Evolutionary conservation across 1,139 yeast genomes (phyloP).

Genomic region (Lodderomyces pseudojiufengensis): DNA sequence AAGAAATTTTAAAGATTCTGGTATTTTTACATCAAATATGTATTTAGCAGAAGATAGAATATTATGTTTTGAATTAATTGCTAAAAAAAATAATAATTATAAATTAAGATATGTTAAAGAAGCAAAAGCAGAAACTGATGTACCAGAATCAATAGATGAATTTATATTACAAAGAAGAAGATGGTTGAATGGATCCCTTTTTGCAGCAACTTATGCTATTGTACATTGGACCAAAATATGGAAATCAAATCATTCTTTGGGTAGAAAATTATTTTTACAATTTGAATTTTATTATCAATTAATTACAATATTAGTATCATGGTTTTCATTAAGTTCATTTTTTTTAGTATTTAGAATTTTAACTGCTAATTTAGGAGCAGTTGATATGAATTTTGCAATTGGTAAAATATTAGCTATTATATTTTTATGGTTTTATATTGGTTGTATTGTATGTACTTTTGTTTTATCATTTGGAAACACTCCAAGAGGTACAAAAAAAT

Average conservation of each 20-base stretch:
- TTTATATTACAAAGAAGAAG: constrained; percentile 75
- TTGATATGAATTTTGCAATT: constrained; percentile 42
- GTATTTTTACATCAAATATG: constrained; percentile 79
- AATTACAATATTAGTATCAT: constrained; percentile 62
- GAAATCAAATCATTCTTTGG: constrained; percentile 61
- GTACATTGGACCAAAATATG: constrained; percentile 70
- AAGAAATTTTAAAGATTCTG: constrained; percentile 45
- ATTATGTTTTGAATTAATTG: constrained; percentile 75
- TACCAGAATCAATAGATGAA: constrained; percentile 70
- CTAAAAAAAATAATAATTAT: constrained; percentile 62
- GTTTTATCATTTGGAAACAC: constrained; percentile 48
- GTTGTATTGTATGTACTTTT: constrained; percentile 41
- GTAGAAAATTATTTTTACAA: constrained; percentile 60
- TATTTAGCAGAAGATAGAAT: constrained; percentile 84
- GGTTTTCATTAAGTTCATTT: constrained; percentile 78
- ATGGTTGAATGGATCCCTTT: constrained; percentile 83
- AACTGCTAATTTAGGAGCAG: constrained; percentile 52
- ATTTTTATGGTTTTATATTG: constrained; percentile 43
- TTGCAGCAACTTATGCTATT: constrained; percentile 75
- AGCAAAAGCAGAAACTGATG: constrained; percentile 82
- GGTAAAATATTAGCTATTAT: constrained; percentile 42
- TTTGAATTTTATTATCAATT: constrained; percentile 70
- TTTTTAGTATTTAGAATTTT: constrained; percentile 68
- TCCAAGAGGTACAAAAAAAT: constrained; percentile 45
- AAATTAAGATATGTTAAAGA: constrained; percentile 67